phyloP scores from a whole-genome alignment of 176 grass and related monocot species.

The sorghum (Sorghum bicolor) region Sorghum_bicolor_NCBIv3 NC_012870.2:74747501-74748000 shows the following conservation, averaged over 20 bases:
- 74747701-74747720: not conserved
- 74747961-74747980: not conserved
- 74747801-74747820: slow-evolving; percentile 15
- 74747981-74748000: not conserved
- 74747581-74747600: too few relatives aligned
- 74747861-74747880: not conserved
- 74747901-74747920: not conserved
- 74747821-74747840: not conserved
- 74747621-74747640: too few relatives aligned
- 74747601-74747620: too few relatives aligned
- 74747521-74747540: too few relatives aligned
- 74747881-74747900: not conserved
- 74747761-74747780: not conserved
- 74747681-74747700: not conserved
- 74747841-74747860: not conserved
- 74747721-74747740: not conserved
- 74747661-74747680: not conserved
- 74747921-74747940: not conserved
- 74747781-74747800: too few relatives aligned
- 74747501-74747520: too few relatives aligned
- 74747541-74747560: too few relatives aligned
- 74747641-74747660: not conserved
- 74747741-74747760: not conserved
- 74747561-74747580: too few relatives aligned
- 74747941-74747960: slow-evolving; percentile 29